A percentile compares a stretch with the other conserved stretches of the same genome.
phyloP scores from a whole-genome alignment of 352 stramenopile species.

The Phytophthora fragariae region DNA sequence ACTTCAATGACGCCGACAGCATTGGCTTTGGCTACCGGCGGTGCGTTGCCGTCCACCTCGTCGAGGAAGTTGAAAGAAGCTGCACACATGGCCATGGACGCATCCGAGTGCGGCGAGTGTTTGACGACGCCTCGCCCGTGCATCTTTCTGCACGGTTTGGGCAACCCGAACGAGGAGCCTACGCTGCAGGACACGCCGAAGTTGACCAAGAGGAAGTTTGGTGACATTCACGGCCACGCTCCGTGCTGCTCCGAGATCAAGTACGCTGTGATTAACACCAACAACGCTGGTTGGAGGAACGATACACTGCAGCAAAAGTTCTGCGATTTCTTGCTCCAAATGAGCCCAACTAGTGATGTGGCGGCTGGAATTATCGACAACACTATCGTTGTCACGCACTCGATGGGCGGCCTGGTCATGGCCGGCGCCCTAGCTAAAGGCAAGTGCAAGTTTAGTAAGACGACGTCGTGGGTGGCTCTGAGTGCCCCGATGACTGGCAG shows the following conservation, averaged over 20 bases:
- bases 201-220: slow-evolving; percentile 15
- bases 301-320: slow-evolving; percentile 45
- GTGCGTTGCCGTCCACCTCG: slow-evolving; percentile 1
- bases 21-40: slow-evolving; percentile 27
- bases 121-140: slow-evolving; percentile 34
- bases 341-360: slow-evolving; percentile 32
- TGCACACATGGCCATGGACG: slow-evolving; percentile 15
- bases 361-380: slow-evolving; percentile 24
- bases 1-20: slow-evolving; percentile 26
- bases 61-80: slow-evolving; percentile 28
- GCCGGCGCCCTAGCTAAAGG: slow-evolving; percentile 28
- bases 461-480: slow-evolving; percentile 40
- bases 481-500: slow-evolving; percentile 47
- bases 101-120: slow-evolving; percentile 16
- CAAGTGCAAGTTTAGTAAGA: slow-evolving; percentile 21
- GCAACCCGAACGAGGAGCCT: slow-evolving; percentile 19
- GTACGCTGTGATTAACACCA: slow-evolving; percentile 56
- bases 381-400: slow-evolving; percentile 54
- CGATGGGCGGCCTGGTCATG: slow-evolving; percentile 48
- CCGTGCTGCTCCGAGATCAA: slow-evolving; percentile 46
- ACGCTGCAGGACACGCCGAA: slow-evolving; percentile 26
- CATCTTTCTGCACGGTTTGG: slow-evolving; percentile 37
- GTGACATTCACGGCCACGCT: slow-evolving; percentile 33
- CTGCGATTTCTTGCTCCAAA: slow-evolving; percentile 40
- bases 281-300: slow-evolving; percentile 52